Percentiles rank a stretch among this genome's conserved stretches.
Conservation (phyloP, 2,329 filamentous ascomycete genomes). For the Aspergillus quadricinctus region DNA sequence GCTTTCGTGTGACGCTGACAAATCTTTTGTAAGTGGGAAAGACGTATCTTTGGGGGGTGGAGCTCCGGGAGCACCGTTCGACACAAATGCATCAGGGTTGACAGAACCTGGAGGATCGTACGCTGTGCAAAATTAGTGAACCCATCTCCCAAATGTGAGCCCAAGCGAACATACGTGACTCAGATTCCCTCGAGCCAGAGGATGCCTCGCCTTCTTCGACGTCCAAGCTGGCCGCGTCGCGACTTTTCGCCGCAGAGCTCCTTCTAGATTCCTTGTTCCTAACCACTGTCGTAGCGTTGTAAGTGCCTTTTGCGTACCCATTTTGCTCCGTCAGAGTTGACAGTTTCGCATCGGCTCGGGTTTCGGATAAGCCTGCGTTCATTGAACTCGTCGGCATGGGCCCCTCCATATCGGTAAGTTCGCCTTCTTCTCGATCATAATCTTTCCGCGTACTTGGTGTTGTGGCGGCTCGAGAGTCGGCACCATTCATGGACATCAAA, state of each 20-base stretch:
- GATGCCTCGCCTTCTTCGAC: slow-evolving; percentile 23
- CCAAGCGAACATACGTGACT: slow-evolving; percentile 25
- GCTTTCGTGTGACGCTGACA: background rate
- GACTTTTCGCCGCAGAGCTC: background rate
- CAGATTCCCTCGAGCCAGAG: slow-evolving; percentile 24
- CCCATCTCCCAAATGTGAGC: background rate
- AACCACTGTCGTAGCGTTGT: background rate
- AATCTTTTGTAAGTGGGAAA: background rate
- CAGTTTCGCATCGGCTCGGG: background rate
- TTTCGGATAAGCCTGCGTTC: background rate
- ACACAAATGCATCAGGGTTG: slow-evolving; percentile 13
- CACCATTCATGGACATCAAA: slow-evolving; percentile 6
- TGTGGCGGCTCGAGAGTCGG: slow-evolving; percentile 5
- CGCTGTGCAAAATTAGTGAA: slow-evolving; percentile 25
- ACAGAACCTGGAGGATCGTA: slow-evolving; percentile 32
- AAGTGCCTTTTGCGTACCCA: background rate
- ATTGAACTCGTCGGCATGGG: background rate
- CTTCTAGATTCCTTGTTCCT: background rate
- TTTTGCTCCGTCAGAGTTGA: background rate
- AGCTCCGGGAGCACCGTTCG: background rate
- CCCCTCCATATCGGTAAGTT: slow-evolving; percentile 66
- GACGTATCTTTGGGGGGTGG: background rate
- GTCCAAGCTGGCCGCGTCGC: slow-evolving; percentile 9
- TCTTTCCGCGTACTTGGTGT: slow-evolving; percentile 31
- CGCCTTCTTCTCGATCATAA: slow-evolving; percentile 65